phyloP scores from a whole-genome alignment of 2,329 filamentous ascomycete genomes.

The Aspergillus sp. region DNA sequence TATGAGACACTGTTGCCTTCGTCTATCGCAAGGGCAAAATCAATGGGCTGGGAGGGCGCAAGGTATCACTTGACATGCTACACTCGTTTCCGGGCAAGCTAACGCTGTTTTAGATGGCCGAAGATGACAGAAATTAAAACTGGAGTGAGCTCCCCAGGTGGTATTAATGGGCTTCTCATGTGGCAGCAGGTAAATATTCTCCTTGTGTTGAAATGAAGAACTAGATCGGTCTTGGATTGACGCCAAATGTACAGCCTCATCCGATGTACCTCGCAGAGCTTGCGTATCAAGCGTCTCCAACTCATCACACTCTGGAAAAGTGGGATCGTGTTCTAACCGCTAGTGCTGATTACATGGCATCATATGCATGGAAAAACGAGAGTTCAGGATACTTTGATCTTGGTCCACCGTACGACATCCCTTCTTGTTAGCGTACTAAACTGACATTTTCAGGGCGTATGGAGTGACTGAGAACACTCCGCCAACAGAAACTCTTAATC shows the following conservation, averaged over 20 bases:
- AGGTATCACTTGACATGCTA: neutral
- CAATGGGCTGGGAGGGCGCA: slow-evolving; percentile 16
- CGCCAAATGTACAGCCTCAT: slow-evolving; percentile 7
- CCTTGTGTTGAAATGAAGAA: no score
- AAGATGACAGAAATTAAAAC: slow-evolving; percentile 16
- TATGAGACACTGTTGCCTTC: slow-evolving; percentile 12
- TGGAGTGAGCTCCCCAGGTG: slow-evolving; percentile 13
- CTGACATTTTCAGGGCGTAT: slow-evolving; percentile 5
- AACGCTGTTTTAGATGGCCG: slow-evolving; percentile 7
- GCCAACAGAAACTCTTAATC: slow-evolving; percentile 7
- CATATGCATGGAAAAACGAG: slow-evolving; percentile 14
- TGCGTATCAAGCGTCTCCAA: slow-evolving; percentile 11
- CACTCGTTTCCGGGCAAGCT: neutral
- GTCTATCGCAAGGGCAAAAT: slow-evolving; percentile 4
- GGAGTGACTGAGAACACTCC: slow-evolving; percentile 16
- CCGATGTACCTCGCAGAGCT: slow-evolving; percentile 14
- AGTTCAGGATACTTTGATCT: slow-evolving; percentile 14
- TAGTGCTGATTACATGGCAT: slow-evolving; percentile 13
- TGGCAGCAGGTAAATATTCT: slow-evolving; percentile 12
- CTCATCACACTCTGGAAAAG: slow-evolving; percentile 3
- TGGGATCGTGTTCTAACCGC: slow-evolving; percentile 11
- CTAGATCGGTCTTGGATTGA: no score
- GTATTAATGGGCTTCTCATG: slow-evolving; percentile 13
- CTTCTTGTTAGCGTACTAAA: neutral
- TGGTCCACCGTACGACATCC: slow-evolving; percentile 10